Base-by-base conservation (phyloP, 2,329 filamentous ascomycete species). In the Fusarium paranaense region DNA sequence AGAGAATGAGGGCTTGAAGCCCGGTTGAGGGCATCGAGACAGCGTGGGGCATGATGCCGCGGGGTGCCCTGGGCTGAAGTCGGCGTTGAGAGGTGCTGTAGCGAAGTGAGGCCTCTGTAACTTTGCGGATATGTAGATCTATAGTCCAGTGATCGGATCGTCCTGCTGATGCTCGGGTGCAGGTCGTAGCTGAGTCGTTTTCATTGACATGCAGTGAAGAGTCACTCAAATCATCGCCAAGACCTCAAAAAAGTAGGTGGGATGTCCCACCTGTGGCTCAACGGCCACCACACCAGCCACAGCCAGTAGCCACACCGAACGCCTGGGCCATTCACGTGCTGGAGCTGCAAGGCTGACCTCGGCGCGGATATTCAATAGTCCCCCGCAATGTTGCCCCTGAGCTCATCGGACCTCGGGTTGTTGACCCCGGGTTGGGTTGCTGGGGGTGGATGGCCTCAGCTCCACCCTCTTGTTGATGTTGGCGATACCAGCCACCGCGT, bases 1-100 rank as follows among this genome's bases (percentile, higher is more conserved):
- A 97, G 59, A 97, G 88, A 67, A 97, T 94, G 74, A 97, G 85
- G 78, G 94, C 94, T 86, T 96, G 94, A 76, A 97, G 91, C 85
- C 93, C 93, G 67, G 93, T 90, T 67, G 92, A 88, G 78, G 93
- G 92, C 85, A 93, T 91, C 30, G 91, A 88, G 61, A 90, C 89
- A 69, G 93, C 93, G 86, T 95, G 93, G 79, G 93, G 93, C 93
- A 95, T 95, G 61, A 73, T 65, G 50, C 66, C 35, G 70, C 69
- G 47, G 63, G 62, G 62, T 65, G 68, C 70, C 59, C 63, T 70
- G 57, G 37, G 30, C 33, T 58, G 62, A 18, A 58, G 50, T n/a
- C 67, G 54, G 38, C 47, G 63, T 61, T 58, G 25, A 60, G 30
- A 20, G 27, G 45, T 30, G 42, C 57, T 6, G 8, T 25, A 57